Base-by-base conservation (phyloP, 306 rosid species). In the Nissolia schottii region DNA sequence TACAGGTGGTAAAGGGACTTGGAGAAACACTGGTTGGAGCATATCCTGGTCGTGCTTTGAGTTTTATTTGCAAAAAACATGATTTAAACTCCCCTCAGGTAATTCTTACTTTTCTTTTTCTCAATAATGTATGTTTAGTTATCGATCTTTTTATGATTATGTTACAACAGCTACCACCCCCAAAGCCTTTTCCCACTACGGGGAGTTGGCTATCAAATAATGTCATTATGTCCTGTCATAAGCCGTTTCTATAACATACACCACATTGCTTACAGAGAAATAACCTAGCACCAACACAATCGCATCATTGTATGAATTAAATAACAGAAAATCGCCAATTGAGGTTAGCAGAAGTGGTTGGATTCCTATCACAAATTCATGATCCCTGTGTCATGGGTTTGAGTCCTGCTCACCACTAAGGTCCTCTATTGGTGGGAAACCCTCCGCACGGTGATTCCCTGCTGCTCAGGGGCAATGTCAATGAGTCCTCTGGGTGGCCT, bases 11-110 rank as follows among this genome's bases (percentile, higher is more conserved):
- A 38, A 91, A 86, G 79, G 99, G 99, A 64, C 97, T 94, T 7
- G 99, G 99, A 68, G 99, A 94, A 82, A 94, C 97, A 64, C 85
- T 94, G 25, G 99, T 94, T 48, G 99, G 97, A 82, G 99, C 99
- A 34, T 94, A 94, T 80, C 99, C 99, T 3, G 99, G 99, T 53
- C 99, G 99, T 55, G 97, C 99, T 79, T 67, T 94, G 82, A 94
- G 99, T 77, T 94, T 94, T 82, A 70, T 91, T 74, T 79, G 90
- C 95, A 88, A 91, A 86, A 94, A 91, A 72, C 80, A 73, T 64
- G 88, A 88, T 81, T 84, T 91, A 81, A 81, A 82, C 75, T 86
- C 97, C 69, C 96, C 97, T 23, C 86, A 84, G 93, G 99, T 91
- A 75, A 81, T 29, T 38, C 28, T 76, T 89, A 74, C 79, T 27